These are phyloP conservation scores for Digitaria exilis DNA, from an alignment of 202 grass and related monocot species.

Conservation along the genomic window DNA sequence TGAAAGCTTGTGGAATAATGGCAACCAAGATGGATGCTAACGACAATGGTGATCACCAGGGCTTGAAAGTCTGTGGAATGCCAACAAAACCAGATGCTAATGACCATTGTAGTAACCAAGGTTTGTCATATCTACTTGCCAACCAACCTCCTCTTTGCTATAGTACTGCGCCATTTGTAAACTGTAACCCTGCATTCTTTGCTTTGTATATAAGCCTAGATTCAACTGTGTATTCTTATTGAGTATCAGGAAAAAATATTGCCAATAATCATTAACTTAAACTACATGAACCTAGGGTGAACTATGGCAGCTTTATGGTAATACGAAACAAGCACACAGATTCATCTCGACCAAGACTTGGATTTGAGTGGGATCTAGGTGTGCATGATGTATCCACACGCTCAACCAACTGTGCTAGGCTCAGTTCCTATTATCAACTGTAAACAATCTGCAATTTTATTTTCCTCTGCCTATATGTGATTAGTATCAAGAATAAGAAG, in stretches of 20 bases:
- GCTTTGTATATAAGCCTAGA: neutral
- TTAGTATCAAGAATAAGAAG: neutral
- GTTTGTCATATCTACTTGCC: conserved; percentile 4
- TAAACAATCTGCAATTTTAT: neutral
- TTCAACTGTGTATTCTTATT: neutral
- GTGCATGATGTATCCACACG: neutral
- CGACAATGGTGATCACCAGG: neutral
- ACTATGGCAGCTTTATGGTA: neutral
- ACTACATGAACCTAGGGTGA: neutral
- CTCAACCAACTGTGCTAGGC: neutral
- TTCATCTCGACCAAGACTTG: neutral
- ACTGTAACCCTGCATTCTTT: neutral
- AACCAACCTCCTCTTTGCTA: neutral
- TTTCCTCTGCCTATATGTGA: neutral
- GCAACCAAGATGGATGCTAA: neutral
- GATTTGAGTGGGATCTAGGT: neutral
- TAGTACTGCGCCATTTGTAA: neutral
- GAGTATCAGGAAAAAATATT: neutral
- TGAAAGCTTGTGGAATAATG: neutral
- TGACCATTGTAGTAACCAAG: conserved; percentile 9
- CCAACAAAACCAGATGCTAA: neutral
- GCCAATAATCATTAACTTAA: neutral
- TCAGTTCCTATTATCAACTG: neutral
- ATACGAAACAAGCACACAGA: neutral
- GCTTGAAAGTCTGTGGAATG: conserved; percentile 6